These are phyloP conservation scores for Pythium phragmiticola DNA, from an alignment of 352 stramenopile species.

Conservation along the genomic window DNA sequence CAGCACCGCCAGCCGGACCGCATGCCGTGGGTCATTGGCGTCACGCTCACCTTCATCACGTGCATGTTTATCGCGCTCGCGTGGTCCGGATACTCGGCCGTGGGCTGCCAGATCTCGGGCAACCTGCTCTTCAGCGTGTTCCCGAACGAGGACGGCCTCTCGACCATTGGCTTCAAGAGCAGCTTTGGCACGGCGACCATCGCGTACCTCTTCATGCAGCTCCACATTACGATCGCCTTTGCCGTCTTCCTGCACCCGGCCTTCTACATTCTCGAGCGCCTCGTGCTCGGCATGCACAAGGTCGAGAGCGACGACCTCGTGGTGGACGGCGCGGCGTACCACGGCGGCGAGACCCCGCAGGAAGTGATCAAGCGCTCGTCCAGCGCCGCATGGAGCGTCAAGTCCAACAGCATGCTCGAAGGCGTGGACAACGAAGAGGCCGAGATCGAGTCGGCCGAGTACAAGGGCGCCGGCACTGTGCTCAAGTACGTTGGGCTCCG, in stretches of 20 bases:
- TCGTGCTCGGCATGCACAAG: conserved; percentile 32
- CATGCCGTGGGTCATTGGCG: conserved; percentile 37
- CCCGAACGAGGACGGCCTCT: conserved; percentile 6
- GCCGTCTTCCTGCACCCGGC: conserved; percentile 34
- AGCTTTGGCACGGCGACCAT: conserved; percentile 27
- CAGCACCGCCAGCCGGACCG: conserved; percentile 35
- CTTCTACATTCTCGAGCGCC: conserved; percentile 31
- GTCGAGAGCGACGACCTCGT: conserved; percentile 21
- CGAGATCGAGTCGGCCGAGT: conserved; percentile 34
- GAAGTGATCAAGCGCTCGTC: conserved; percentile 15
- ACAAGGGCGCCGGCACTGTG: conserved; percentile 38
- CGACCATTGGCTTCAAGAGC: conserved; percentile 30
- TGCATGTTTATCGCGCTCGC: conserved; percentile 34
- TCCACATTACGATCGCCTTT: conserved; percentile 45
- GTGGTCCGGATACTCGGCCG: conserved; percentile 26
- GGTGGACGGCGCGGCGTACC: conserved; percentile 15
- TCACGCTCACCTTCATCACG: conserved; percentile 38
- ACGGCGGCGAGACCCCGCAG: conserved; percentile 9
- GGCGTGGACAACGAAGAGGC: conserved; percentile 32
- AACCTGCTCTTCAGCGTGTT: conserved; percentile 37
- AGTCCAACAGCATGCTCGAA: conserved; percentile 33
- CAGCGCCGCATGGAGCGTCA: conserved; percentile 29
- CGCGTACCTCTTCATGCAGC: conserved; percentile 46
- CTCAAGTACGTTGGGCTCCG: conserved; percentile 54
- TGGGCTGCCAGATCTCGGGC: conserved; percentile 38